Evolutionary conservation across 305 asterid species (phyloP).

Genomic region (Ruellia speciosa): DNA sequence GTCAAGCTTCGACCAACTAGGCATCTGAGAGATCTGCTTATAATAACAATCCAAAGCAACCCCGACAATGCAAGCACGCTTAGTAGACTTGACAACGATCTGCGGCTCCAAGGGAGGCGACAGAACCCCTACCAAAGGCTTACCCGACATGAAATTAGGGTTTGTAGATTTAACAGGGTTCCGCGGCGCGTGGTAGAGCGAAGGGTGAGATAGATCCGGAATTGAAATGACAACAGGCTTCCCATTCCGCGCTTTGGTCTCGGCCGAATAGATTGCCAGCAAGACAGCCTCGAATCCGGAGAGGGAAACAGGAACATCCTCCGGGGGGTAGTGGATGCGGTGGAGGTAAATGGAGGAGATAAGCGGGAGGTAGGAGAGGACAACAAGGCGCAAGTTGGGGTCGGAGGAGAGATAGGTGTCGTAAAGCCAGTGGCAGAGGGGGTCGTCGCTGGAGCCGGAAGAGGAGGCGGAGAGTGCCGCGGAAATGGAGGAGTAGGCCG

Average conservation of each 20-base stretch:
- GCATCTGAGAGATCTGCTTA: conserved; percentile 87
- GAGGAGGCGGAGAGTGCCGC: conserved; percentile 42
- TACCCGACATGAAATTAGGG: conserved; percentile 15
- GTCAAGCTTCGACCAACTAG: conserved; percentile 80
- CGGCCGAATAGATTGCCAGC: conserved; percentile 63
- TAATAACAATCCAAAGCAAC: conserved; percentile 76
- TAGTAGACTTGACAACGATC: conserved; percentile 81
- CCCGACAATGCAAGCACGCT: conserved; percentile 80
- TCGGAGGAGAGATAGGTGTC: conserved; percentile 76
- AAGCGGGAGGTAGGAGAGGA: conserved; percentile 70
- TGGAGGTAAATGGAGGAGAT: conserved; percentile 52
- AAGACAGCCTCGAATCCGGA: conserved; percentile 91
- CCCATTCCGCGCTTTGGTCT: conserved; percentile 70
- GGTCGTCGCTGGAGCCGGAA: conserved; percentile 72
- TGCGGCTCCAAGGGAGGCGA: conserved; percentile 79
- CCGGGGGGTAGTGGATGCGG: conserved; percentile 49
- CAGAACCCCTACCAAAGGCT: conserved; percentile 45
- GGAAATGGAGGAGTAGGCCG: conserved; percentile 59
- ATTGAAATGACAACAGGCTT: conserved; percentile 59
- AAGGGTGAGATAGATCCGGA: conserved; percentile 85
- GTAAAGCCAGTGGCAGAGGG: conserved; percentile 91
- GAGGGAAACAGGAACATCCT: conserved; percentile 34
- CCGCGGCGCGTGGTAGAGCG: conserved; percentile 78
- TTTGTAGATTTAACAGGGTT: conserved; percentile 29
- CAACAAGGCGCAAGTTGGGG: conserved; percentile 76